phyloP scores from a whole-genome alignment of 176 grass and related monocot species.

The Eremochloa ophiuroides region DNA sequence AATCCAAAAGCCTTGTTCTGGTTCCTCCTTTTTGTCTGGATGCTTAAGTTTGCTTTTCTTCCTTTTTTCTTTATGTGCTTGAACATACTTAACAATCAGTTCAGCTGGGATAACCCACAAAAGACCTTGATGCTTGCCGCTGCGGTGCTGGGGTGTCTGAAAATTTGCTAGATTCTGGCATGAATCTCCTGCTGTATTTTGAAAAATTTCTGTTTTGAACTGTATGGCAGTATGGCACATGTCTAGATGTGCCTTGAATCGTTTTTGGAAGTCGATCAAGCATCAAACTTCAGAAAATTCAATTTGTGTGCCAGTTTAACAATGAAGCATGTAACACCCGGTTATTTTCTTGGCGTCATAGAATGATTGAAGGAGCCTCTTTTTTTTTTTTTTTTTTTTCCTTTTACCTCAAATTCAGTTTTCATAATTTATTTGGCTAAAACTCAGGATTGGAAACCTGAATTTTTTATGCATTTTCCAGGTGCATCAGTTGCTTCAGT shows the following conservation, averaged over 20 bases:
- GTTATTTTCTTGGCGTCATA: background rate
- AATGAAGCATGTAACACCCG: background rate
- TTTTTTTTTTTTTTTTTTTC: no score
- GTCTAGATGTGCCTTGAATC: background rate
- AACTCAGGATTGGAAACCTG: slow-evolving; percentile 7
- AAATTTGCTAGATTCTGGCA: slow-evolving; percentile 10
- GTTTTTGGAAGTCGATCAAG: background rate
- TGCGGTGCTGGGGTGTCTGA: slow-evolving; percentile 2
- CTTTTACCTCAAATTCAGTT: slow-evolving; percentile 19
- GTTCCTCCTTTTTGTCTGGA: background rate
- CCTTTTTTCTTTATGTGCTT: background rate
- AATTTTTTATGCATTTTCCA: slow-evolving; percentile 41
- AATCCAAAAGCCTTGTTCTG: background rate
- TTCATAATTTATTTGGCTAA: background rate
- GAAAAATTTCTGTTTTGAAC: background rate
- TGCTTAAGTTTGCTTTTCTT: background rate
- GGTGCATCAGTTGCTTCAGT: slow-evolving; percentile 87
- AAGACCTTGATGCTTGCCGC: background rate
- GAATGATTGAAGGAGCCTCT: background rate
- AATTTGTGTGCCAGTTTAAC: background rate
- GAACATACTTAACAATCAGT: background rate
- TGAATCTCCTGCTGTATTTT: background rate
- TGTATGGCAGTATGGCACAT: background rate
- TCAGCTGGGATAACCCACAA: background rate
- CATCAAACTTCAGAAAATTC: background rate